Evolutionary conservation across 78 protist genomes (phyloP).

Genomic region (Chrysochromulina parva): DNA sequence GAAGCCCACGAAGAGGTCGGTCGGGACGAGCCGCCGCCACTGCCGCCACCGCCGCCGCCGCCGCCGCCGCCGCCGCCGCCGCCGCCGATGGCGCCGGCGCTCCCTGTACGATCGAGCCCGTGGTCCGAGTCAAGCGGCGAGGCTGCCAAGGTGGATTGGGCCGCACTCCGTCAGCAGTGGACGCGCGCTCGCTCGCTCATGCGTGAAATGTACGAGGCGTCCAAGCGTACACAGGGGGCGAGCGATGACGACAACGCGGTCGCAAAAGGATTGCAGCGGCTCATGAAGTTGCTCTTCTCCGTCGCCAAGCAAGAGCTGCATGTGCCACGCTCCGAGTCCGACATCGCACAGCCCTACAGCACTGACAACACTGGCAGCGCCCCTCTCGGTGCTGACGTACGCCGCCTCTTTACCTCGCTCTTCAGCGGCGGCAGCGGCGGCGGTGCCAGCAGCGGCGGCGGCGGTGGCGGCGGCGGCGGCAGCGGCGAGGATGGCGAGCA

Average conservation of each 20-base stretch:
- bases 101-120: too few species aligned
- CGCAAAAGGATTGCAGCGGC: not conserved
- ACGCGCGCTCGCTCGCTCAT: not conserved
- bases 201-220: not conserved
- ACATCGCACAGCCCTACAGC: not conserved
- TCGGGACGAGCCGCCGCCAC: too few species aligned
- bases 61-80: not conserved
- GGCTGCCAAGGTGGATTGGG: not conserved
- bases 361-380: not conserved
- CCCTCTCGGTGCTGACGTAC: not conserved
- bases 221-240: not conserved
- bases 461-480: too few species aligned
- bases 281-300: not conserved
- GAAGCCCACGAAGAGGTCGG: too few species aligned
- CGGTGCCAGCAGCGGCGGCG: not conserved
- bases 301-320: not conserved
- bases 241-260: too few species aligned
- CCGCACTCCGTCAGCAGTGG: not conserved
- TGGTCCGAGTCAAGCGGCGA: not conserved
- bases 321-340: not conserved
- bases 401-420: not conserved
- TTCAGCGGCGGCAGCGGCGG: not conserved
- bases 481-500: not conserved
- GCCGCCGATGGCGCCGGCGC: not conserved
- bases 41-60: not conserved